phyloP scores from a whole-genome alignment of 2,329 filamentous ascomycete species.

The Verticillium tricorpus region DNA sequence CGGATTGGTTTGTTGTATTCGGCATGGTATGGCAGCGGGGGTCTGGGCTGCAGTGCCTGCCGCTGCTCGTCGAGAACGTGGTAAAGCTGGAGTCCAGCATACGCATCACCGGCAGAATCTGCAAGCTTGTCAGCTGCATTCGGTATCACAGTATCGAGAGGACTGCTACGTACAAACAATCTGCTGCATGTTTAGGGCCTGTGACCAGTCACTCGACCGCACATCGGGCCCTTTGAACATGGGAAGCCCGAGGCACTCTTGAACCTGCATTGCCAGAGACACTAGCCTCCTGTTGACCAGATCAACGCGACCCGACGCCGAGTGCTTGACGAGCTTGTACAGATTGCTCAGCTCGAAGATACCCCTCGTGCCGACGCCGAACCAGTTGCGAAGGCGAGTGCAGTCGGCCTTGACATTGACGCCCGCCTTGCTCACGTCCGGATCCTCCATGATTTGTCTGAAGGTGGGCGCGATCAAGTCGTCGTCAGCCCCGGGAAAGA shows the following conservation, averaged over 20 bases:
- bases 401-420: constrained; percentile 70
- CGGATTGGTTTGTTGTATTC: constrained; percentile 64
- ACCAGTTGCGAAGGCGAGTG: constrained; percentile 61
- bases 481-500: constrained; percentile 43
- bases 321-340: constrained; percentile 71
- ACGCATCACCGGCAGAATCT: constrained; percentile 81
- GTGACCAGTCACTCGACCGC: constrained; percentile 71
- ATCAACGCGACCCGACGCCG: constrained; percentile 40
- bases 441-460: constrained; percentile 66
- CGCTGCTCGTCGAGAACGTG: constrained; percentile 66
- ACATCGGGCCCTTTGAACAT: constrained; percentile 69
- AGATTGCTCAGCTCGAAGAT: constrained; percentile 80
- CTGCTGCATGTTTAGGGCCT: constrained; percentile 57
- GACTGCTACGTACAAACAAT: constrained; percentile 55
- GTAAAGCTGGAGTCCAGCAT: constrained; percentile 72
- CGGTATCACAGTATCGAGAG: constrained; percentile 1
- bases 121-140: constrained; percentile 2
- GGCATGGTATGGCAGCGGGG: constrained; percentile 63
- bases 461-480: constrained; percentile 69
- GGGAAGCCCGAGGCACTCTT: constrained; percentile 67
- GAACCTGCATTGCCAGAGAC: constrained; percentile 63
- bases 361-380: constrained; percentile 61
- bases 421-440: constrained; percentile 67
- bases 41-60: constrained; percentile 60
- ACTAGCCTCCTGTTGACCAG: constrained; percentile 64